These are phyloP conservation scores for Arabidopsis suecica DNA, from an alignment of 345 rosid genomes.

Conservation along the genomic window DNA sequence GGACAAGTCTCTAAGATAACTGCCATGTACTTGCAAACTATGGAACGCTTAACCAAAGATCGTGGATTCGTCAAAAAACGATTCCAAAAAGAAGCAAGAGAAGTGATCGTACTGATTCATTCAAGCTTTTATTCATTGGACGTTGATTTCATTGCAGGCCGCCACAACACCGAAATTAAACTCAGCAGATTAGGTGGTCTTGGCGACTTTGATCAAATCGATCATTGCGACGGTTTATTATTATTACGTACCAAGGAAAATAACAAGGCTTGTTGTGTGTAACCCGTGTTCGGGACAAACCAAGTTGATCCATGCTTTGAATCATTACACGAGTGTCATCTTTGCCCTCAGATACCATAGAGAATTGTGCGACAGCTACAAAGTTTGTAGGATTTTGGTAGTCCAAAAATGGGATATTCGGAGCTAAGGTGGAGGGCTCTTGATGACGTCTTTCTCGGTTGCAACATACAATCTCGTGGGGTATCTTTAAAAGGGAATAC, in stretches of 20 bases:
- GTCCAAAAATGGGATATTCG: neutral
- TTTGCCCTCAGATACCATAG: neutral
- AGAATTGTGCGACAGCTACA: neutral
- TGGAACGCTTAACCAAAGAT: neutral
- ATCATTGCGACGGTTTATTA: neutral
- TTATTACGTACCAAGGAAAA: neutral
- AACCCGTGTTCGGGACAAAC: neutral
- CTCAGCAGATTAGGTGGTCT: too few relatives aligned
- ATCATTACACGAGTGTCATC: neutral
- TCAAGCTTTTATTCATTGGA: neutral
- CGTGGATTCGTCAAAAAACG: neutral
- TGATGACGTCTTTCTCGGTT: neutral
- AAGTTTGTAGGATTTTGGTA: neutral
- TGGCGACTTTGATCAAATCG: too few relatives aligned
- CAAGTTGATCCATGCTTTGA: neutral
- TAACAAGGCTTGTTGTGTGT: neutral
- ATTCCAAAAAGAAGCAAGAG: neutral
- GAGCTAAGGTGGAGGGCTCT: neutral
- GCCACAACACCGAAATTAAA: too few relatives aligned
- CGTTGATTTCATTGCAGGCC: neutral
- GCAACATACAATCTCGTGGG: conserved; percentile 4
- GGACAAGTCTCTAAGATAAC: neutral
- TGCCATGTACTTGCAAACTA: neutral
- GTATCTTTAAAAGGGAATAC: neutral
- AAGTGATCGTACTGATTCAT: neutral